phyloP scores from a whole-genome alignment of 2,329 filamentous ascomycete genomes.

The Microcera coccophila region DNA sequence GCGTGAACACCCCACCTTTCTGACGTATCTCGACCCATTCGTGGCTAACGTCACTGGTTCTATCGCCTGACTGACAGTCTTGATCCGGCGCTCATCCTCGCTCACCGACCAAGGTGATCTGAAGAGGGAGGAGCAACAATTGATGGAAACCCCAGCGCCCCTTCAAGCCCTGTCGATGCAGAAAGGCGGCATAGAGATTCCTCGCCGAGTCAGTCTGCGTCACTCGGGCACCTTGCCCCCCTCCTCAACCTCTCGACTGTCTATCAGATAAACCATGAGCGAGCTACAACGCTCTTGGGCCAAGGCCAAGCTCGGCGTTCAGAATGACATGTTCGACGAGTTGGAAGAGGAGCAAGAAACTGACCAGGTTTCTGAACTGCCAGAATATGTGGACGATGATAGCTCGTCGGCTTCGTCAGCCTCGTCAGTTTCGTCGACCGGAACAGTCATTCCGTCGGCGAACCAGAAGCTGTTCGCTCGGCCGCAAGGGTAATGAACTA shows the following conservation, averaged over 20 bases:
- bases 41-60: neutral
- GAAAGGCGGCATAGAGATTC: neutral
- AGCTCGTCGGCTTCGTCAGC: constrained; percentile 71
- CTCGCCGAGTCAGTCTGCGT: neutral
- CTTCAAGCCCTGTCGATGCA: neutral
- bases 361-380: constrained; percentile 45
- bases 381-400: constrained; percentile 53
- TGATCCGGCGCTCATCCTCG: neutral
- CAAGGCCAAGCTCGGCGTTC: constrained; percentile 65
- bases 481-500: constrained; percentile 54
- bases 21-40: neutral
- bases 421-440: constrained; percentile 84
- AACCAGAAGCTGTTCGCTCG: constrained; percentile 70
- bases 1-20: neutral
- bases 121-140: neutral
- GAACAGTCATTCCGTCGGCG: constrained; percentile 80
- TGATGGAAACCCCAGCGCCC: neutral
- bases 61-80: neutral
- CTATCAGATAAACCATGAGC: constrained; percentile 57
- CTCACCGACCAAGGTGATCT: neutral
- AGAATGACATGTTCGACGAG: constrained; percentile 49
- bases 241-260: constrained; percentile 6
- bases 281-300: constrained; percentile 76
- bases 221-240: neutral
- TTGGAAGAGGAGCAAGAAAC: constrained; percentile 49